A percentile compares a stretch with the other conserved stretches of the same genome.
Evolutionary conservation across 2,329 filamentous ascomycete genomes (phyloP).

Genomic region (Alternaria sp.): DNA sequence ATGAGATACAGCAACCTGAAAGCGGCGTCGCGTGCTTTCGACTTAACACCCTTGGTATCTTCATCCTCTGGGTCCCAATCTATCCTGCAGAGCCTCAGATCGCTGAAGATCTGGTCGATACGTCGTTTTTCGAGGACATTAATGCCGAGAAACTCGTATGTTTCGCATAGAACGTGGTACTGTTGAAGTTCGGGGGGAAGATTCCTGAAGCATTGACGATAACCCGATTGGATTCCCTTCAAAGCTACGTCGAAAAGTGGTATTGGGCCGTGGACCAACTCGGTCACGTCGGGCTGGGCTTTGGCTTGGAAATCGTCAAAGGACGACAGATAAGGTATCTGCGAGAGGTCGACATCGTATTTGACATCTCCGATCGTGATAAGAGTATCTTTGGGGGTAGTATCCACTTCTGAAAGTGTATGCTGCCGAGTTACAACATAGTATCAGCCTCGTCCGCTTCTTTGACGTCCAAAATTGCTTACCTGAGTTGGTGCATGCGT

Average conservation of each 20-base stretch:
- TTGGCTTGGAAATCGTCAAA: background rate
- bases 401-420: background rate
- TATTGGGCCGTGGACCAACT: conserved; percentile 27
- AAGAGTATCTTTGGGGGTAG: background rate
- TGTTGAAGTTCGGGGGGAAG: conserved; percentile 27
- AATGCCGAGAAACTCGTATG: conserved; percentile 33
- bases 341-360: conserved; percentile 10
- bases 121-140: conserved; percentile 25
- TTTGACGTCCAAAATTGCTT: background rate
- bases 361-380: conserved; percentile 14
- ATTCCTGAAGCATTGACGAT: conserved; percentile 34
- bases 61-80: conserved; percentile 23
- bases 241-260: conserved; percentile 29
- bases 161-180: conserved; percentile 30
- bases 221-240: conserved; percentile 37
- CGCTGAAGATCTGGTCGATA: conserved; percentile 12
- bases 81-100: conserved; percentile 20
- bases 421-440: background rate
- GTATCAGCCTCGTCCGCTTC: background rate
- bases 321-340: conserved; percentile 35
- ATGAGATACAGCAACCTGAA: conserved; percentile 32
- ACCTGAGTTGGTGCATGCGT: background rate
- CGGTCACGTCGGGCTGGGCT: background rate
- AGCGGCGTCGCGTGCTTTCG: conserved; percentile 31
- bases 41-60: conserved; percentile 8